These are phyloP conservation scores for Xylaria sp. DNA, from an alignment of 2,329 filamentous ascomycete species.

Conservation along the genomic window DNA sequence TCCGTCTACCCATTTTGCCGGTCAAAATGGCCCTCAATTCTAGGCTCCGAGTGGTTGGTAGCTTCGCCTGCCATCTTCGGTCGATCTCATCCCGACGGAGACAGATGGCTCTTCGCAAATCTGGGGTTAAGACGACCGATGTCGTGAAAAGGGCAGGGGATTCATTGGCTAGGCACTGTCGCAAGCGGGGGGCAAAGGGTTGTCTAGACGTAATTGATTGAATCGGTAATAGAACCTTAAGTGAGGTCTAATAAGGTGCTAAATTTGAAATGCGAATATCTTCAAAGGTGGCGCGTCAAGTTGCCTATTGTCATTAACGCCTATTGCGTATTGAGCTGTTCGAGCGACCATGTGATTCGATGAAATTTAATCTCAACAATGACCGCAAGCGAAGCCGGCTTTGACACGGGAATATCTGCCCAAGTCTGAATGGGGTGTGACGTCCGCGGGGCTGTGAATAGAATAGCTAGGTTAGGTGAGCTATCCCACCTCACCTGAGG, in stretches of 20 bases:
- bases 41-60: constrained; percentile 2
- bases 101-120: constrained; percentile 7
- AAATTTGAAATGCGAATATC: constrained; percentile 8
- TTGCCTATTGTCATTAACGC: background rate
- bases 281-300: background rate
- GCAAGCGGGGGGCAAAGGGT: background rate
- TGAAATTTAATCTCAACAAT: background rate
- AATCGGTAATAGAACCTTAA: background rate
- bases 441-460: constrained; percentile 4
- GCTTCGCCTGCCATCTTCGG: constrained; percentile 27
- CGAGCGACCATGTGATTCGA: background rate
- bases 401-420: background rate
- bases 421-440: constrained; percentile 2
- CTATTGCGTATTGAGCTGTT: background rate
- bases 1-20: constrained; percentile 29
- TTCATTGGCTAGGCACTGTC: constrained; percentile 15
- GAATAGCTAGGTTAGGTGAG: too few species aligned
- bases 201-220: constrained; percentile 4
- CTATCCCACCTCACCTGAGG: constrained; percentile 13
- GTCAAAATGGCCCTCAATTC: constrained; percentile 14
- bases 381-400: background rate
- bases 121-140: constrained; percentile 4
- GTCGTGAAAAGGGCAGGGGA: constrained; percentile 15
- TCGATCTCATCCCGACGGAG: constrained; percentile 31
- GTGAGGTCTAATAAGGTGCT: background rate